Percentiles rank a stretch among this genome's conserved stretches.
phyloP scores from a whole-genome alignment of 176 grass and related monocot species.

The Hyparrhenia diplandra region DNA sequence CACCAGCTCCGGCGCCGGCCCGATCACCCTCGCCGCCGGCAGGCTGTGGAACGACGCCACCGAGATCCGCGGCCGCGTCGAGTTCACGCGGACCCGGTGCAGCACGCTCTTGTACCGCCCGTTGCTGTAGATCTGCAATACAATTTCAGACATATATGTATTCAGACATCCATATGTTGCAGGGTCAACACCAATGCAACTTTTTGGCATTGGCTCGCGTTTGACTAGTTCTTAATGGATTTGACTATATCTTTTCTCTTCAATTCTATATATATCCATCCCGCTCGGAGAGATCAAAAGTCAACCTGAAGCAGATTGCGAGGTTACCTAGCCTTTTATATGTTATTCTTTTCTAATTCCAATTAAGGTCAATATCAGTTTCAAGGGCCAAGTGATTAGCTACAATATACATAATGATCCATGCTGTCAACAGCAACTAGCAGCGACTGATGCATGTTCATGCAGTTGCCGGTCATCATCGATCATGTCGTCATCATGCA shows the following conservation, averaged over 20 bases:
- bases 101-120: conserved; percentile 84
- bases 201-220: not conserved
- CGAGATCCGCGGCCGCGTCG: conserved; percentile 51
- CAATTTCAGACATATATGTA: no score
- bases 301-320: not conserved
- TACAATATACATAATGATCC: not conserved
- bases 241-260: not conserved
- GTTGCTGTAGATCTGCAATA: conserved; percentile 76
- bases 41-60: conserved; percentile 89
- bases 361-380: not conserved
- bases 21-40: conserved; percentile 35
- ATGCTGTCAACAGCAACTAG: not conserved
- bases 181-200: not conserved
- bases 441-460: no score
- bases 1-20: conserved; percentile 56
- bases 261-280: not conserved
- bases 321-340: no score
- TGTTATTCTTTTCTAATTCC: no score
- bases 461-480: no score
- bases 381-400: not conserved
- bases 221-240: not conserved
- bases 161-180: no score
- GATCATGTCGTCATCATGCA: no score
- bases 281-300: not conserved
- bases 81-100: conserved; percentile 77